phyloP scores from a whole-genome alignment of 2,329 filamentous ascomycete genomes.

The Cladosporium colombiae region DNA sequence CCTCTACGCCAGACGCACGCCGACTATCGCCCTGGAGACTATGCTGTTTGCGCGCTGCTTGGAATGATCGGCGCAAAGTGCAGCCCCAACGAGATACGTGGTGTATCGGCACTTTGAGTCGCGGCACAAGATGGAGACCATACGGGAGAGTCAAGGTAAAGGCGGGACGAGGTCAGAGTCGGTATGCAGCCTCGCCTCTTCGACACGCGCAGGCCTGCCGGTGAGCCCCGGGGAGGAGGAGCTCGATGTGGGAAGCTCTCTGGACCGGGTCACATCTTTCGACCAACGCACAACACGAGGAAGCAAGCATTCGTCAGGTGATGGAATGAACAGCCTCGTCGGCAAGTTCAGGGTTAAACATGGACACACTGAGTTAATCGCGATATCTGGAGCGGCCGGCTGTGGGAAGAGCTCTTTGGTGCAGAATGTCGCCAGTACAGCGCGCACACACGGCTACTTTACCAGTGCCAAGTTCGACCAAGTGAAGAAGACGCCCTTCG shows the following conservation, averaged over 20 bases:
- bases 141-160: not conserved
- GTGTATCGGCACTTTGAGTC: not conserved
- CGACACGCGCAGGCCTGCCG: constrained; percentile 2
- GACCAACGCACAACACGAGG: constrained; percentile 12
- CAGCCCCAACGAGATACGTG: not conserved
- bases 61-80: constrained; percentile 8
- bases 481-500: constrained; percentile 60
- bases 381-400: constrained; percentile 58
- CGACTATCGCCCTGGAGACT: constrained; percentile 2
- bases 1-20: not conserved
- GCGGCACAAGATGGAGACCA: constrained; percentile 7
- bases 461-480: constrained; percentile 62
- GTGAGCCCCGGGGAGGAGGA: constrained; percentile 5
- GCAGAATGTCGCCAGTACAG: constrained; percentile 58
- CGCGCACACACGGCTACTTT: constrained; percentile 61
- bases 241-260: constrained; percentile 5
- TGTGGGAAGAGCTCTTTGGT: constrained; percentile 63
- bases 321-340: constrained; percentile 7
- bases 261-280: constrained; percentile 12
- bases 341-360: constrained; percentile 12
- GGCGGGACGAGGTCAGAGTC: constrained; percentile 8
- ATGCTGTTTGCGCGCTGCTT: constrained; percentile 11
- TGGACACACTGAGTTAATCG: constrained; percentile 61
- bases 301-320: constrained; percentile 15
- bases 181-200: constrained; percentile 15